Conservation (phyloP, 495 filamentous ascomycete genomes). For the Talaromyces ruber region DNA sequence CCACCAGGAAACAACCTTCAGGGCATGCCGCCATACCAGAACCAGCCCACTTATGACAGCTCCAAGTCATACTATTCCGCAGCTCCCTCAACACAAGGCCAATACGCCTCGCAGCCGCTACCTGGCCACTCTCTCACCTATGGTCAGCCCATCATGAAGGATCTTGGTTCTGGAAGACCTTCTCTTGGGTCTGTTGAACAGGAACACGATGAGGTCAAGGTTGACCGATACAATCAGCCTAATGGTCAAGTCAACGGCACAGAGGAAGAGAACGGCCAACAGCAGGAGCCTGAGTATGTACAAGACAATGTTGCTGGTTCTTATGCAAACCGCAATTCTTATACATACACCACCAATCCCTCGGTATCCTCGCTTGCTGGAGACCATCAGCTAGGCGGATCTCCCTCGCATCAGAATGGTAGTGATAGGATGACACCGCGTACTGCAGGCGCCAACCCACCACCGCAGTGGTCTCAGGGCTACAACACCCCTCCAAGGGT, state of each 20-base stretch:
- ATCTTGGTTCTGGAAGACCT: constrained; percentile 75
- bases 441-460: constrained; percentile 54
- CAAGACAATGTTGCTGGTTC: constrained; percentile 58
- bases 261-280: constrained; percentile 64
- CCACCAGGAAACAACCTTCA: constrained; percentile 73
- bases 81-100: constrained; percentile 56
- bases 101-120: constrained; percentile 58
- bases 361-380: constrained; percentile 55
- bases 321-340: constrained; percentile 58
- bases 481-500: constrained; percentile 76
- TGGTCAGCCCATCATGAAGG: constrained; percentile 67
- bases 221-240: constrained; percentile 51
- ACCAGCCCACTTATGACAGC: constrained; percentile 64
- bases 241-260: constrained; percentile 46
- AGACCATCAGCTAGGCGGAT: constrained; percentile 82
- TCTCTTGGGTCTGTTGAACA: constrained; percentile 42
- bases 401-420: constrained; percentile 73
- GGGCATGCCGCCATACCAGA: constrained; percentile 68
- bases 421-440: constrained; percentile 86
- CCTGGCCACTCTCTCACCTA: constrained; percentile 66
- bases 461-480: constrained; percentile 68
- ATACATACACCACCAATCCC: constrained; percentile 62
- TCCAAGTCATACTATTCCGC: constrained; percentile 77
- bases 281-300: constrained; percentile 76
- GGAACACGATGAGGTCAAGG: constrained; percentile 62